Evolutionary conservation across 768 basidiomycete species (phyloP).

Genomic region (Phylloporus arenicola): DNA sequence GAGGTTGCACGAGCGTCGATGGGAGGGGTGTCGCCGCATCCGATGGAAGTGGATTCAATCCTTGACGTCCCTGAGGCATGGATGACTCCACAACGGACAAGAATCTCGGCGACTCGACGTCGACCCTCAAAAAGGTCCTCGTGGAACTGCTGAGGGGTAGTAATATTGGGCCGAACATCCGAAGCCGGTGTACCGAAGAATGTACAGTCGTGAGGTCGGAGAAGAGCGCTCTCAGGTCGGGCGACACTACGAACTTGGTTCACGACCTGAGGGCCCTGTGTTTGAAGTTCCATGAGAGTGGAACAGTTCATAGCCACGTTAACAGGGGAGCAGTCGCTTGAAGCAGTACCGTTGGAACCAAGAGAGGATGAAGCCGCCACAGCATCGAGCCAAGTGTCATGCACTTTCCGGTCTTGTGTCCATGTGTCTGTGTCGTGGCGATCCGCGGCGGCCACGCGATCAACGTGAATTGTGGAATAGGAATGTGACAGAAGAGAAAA

Average conservation of each 20-base stretch:
- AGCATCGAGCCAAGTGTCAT: slow-evolving; percentile 8
- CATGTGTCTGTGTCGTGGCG: slow-evolving; percentile 29
- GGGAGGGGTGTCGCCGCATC: background rate
- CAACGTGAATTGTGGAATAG: slow-evolving; percentile 6
- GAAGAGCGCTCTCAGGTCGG: background rate
- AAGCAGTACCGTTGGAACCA: slow-evolving; percentile 1
- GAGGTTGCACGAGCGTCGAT: background rate
- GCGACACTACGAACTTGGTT: background rate
- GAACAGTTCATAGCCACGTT: background rate
- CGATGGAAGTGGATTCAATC: background rate
- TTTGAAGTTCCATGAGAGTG: slow-evolving; percentile 5
- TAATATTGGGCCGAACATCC: background rate
- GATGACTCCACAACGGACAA: slow-evolving; percentile 19
- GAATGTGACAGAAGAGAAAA: slow-evolving; percentile 7
- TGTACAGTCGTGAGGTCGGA: background rate
- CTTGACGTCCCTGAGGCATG: slow-evolving; percentile 1
- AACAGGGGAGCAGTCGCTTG: background rate
- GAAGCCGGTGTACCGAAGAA: slow-evolving; percentile 5
- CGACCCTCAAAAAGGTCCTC: slow-evolving; percentile 15
- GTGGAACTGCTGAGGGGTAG: background rate
- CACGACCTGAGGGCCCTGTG: background rate
- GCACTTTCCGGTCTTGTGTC: slow-evolving; percentile 3
- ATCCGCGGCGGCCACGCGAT: slow-evolving; percentile 16
- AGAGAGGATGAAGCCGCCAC: slow-evolving; percentile 9
- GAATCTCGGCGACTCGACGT: slow-evolving; percentile 15